Evolutionary conservation across 495 filamentous ascomycete species (phyloP).

Genomic region (Cetradonia linearis): DNA sequence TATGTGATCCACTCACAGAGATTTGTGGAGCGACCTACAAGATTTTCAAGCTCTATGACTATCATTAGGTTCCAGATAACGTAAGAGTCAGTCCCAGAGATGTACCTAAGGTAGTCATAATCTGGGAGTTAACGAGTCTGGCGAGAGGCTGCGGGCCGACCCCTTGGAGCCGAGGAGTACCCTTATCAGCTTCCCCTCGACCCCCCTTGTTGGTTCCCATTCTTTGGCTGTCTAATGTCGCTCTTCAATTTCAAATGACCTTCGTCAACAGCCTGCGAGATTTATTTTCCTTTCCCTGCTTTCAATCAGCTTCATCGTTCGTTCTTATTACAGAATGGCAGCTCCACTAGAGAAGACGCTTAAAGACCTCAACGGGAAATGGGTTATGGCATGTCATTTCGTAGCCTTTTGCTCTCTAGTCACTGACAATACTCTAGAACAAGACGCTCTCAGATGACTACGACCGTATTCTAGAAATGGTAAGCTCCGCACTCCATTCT

Average conservation of each 20-base stretch:
- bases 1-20: too few species aligned
- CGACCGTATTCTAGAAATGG: conserved; percentile 61
- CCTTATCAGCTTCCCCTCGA: neutral
- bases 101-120: too few species aligned
- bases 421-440: conserved; percentile 45
- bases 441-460: conserved; percentile 62
- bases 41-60: too few species aligned
- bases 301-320: neutral
- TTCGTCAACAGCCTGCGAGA: too few species aligned
- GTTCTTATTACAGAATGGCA: conserved; percentile 50
- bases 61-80: too few species aligned
- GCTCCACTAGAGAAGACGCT: conserved; percentile 64
- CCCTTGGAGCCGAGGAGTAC: conserved; percentile 1
- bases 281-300: too few species aligned
- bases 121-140: too few species aligned
- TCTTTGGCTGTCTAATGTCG: neutral
- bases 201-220: neutral
- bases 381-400: conserved; percentile 55
- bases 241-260: too few species aligned
- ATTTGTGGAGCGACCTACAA: too few species aligned
- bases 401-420: neutral
- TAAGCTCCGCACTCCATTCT: conserved; percentile 25
- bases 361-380: conserved; percentile 65
- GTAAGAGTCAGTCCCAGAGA: too few species aligned
- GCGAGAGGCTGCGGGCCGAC: conserved; percentile 10